Conservation (phyloP, 2,329 filamentous ascomycete genomes). For the Scytalidium sp. region DNA sequence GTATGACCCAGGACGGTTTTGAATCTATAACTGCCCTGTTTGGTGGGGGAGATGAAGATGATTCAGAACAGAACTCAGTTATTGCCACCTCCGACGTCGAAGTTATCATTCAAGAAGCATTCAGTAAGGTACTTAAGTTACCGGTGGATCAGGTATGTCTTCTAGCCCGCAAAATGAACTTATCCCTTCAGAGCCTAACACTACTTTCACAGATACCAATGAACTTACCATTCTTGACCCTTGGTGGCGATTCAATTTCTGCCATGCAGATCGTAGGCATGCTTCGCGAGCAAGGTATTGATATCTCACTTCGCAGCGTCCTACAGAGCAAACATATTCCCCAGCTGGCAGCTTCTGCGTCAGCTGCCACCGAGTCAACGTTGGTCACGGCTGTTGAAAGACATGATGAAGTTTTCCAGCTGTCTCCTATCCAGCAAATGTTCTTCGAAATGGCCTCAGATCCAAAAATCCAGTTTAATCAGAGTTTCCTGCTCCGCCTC, state of each 20-base stretch:
- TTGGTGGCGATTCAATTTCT: conserved; percentile 12
- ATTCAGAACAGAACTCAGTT: conserved; percentile 46
- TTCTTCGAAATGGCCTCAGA: conserved; percentile 15
- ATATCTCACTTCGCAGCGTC: conserved; percentile 6
- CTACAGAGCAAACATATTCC: background rate
- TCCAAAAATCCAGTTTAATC: conserved; percentile 21
- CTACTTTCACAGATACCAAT: conserved; percentile 1
- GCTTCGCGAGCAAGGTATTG: conserved; percentile 1
- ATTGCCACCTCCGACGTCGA: conserved; percentile 58
- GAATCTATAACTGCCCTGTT: no score
- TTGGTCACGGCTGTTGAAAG: conserved; percentile 1
- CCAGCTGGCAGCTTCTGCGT: background rate
- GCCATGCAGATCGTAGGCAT: conserved; percentile 8
- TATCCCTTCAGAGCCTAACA: no score
- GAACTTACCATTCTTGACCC: conserved; percentile 4
- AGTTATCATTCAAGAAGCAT: conserved; percentile 63
- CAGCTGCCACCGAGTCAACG: background rate
- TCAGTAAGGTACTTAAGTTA: conserved; percentile 60
- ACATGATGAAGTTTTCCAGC: conserved; percentile 6
- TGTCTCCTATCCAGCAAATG: conserved; percentile 21
- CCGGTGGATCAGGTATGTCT: no score
- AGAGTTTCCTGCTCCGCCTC: conserved; percentile 18
- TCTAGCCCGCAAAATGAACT: no score
- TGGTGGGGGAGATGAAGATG: no score
- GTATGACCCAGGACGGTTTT: conserved; percentile 5